Percentiles rank a stretch among this genome's conserved stretches.
Evolutionary conservation across 1,284 basidiomycete species (phyloP).

Genomic region (Rhodofomes roseus): DNA sequence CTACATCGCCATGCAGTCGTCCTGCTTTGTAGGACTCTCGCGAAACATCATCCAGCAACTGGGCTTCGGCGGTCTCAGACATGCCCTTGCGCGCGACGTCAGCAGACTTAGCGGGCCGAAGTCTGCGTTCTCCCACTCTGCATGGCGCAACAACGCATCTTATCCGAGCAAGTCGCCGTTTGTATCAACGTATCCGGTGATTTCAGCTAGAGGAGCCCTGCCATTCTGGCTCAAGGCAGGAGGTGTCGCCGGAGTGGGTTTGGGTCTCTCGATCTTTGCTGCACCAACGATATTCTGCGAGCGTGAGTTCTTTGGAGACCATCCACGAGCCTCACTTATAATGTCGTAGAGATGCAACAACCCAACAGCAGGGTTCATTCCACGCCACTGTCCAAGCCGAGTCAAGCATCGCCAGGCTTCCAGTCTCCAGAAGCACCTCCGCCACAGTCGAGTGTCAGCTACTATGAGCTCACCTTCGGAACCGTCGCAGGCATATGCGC

Average conservation of each 20-base stretch:
- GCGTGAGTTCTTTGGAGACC: slow-evolving; percentile 21
- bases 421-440: slow-evolving; percentile 12
- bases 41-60: background rate
- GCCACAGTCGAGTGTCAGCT: slow-evolving; percentile 65
- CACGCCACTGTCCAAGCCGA: background rate
- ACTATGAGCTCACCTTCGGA: slow-evolving; percentile 87
- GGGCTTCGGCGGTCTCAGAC: background rate
- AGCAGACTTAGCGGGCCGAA: background rate
- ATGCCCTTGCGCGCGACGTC: background rate
- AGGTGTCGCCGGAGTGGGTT: slow-evolving; percentile 21
- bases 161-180: background rate
- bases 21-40: background rate
- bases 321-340: no score
- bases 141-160: background rate
- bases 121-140: background rate
- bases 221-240: slow-evolving; percentile 10
- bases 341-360: no score
- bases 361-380: slow-evolving; percentile 8
- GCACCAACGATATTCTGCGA: slow-evolving; percentile 30
- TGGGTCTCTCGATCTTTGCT: slow-evolving; percentile 24
- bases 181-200: background rate
- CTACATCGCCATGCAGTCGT: background rate
- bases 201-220: background rate
- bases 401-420: slow-evolving; percentile 10
- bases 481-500: slow-evolving; percentile 85